Percentiles rank a stretch among this genome's conserved stretches.
These are phyloP conservation scores for Leccinum aurantiacum DNA, from an alignment of 768 basidiomycete genomes.

Conservation along the genomic window DNA sequence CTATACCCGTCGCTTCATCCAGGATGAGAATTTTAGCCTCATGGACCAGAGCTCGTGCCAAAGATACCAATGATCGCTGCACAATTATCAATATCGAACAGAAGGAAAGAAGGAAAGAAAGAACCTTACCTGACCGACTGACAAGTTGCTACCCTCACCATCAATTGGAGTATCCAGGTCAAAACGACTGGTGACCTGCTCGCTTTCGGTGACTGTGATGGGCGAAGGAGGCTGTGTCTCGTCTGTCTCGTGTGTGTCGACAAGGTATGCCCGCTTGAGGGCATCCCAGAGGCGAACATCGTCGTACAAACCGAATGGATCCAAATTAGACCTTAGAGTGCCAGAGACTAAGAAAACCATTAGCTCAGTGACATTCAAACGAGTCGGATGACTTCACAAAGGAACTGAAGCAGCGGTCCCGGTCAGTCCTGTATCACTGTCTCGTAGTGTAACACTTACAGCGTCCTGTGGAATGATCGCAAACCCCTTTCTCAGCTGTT, in stretches of 20 bases:
- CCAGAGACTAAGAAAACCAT: conserved; percentile 55
- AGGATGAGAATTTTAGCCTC: conserved; percentile 81
- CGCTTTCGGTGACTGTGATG: conserved; percentile 38
- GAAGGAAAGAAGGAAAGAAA: neutral
- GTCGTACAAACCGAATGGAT: conserved; percentile 81
- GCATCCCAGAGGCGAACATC: conserved; percentile 90
- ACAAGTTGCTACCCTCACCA: conserved; percentile 83
- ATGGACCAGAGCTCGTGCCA: conserved; percentile 88
- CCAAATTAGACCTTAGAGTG: conserved; percentile 82
- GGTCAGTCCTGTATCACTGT: neutral
- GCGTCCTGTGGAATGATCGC: too few relatives aligned
- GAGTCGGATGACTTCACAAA: conserved; percentile 28
- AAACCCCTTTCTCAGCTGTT: too few relatives aligned
- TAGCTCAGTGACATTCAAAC: conserved; percentile 2
- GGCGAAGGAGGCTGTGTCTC: conserved; percentile 26
- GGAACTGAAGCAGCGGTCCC: conserved; percentile 32
- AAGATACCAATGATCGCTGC: conserved; percentile 78
- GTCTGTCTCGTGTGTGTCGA: conserved; percentile 47
- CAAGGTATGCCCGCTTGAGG: conserved; percentile 78
- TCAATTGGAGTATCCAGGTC: conserved; percentile 82
- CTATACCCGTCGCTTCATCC: conserved; percentile 80
- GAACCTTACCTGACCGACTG: conserved; percentile 52
- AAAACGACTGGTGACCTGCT: conserved; percentile 54
- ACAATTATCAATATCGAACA: conserved; percentile 35
- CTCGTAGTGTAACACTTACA: too few relatives aligned